These are phyloP conservation scores for Theileria sp. DNA, from an alignment of 169 alveolate genomes.

Conservation along the genomic window DNA sequence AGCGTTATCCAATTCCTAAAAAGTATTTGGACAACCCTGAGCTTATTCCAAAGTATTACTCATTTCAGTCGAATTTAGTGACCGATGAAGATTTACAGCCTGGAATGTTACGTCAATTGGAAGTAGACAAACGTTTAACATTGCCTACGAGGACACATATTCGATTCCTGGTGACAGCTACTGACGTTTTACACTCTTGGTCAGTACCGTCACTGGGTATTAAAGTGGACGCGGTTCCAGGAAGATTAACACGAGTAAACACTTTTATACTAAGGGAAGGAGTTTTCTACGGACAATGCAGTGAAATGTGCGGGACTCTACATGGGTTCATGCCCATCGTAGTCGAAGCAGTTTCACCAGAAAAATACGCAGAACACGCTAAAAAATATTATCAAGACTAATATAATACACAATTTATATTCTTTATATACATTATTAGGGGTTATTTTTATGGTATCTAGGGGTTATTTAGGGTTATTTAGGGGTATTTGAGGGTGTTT, in stretches of 20 bases:
- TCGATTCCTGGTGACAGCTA: conserved; percentile 81
- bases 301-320: conserved; percentile 89
- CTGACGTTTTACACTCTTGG: conserved; percentile 83
- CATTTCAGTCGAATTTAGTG: conserved; percentile 77
- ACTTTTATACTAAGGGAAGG: conserved; percentile 89
- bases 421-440: background rate
- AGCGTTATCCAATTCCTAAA: conserved; percentile 73
- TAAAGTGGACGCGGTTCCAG: conserved; percentile 90
- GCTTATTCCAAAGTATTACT: conserved; percentile 75
- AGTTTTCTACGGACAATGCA: conserved; percentile 89
- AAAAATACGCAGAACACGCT: conserved; percentile 90
- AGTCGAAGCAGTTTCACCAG: conserved; percentile 86
- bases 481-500: background rate
- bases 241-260: conserved; percentile 79
- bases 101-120: conserved; percentile 84
- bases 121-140: conserved; percentile 85
- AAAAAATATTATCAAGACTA: conserved; percentile 85
- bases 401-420: conserved; percentile 1
- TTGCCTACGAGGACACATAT: conserved; percentile 88
- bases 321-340: conserved; percentile 92
- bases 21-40: conserved; percentile 75
- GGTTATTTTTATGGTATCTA: too few relatives aligned
- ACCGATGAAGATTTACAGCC: conserved; percentile 79
- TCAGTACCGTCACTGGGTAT: conserved; percentile 84
- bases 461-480: background rate